phyloP scores from a whole-genome alignment of 352 stramenopile genomes.

The Pythium periplocum region DNA sequence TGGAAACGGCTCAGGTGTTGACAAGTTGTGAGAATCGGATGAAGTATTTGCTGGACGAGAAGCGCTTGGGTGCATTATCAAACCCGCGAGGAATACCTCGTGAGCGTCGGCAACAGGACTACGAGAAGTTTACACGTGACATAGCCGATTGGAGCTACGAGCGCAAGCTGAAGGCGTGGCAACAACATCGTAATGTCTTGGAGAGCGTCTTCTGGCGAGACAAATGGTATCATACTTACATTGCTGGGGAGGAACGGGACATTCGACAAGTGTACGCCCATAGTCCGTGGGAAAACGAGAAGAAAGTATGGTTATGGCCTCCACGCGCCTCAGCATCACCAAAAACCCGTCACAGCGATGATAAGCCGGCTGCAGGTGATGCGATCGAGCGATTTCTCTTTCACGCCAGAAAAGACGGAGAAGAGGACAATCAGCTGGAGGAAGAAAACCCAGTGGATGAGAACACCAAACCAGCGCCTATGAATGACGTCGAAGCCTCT shows the following conservation, averaged over 20 bases:
- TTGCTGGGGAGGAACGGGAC: slow-evolving; percentile 40
- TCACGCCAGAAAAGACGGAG: not conserved
- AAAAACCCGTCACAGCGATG: not conserved
- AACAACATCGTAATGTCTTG: slow-evolving; percentile 28
- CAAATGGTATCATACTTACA: slow-evolving; percentile 44
- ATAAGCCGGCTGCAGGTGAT: slow-evolving; percentile 5
- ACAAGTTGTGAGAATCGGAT: slow-evolving; percentile 43
- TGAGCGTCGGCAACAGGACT: slow-evolving; percentile 1
- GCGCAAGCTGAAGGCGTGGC: slow-evolving; percentile 31
- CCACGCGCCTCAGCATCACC: not conserved
- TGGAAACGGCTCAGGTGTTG: slow-evolving; percentile 20
- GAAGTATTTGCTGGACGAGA: slow-evolving; percentile 21
- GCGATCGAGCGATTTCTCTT: slow-evolving; percentile 37
- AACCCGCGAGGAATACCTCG: not conserved
- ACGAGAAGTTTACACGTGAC: slow-evolving; percentile 3
- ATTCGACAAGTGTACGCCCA: slow-evolving; percentile 33
- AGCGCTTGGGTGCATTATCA: slow-evolving; percentile 1
- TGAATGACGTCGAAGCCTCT: slow-evolving; percentile 35
- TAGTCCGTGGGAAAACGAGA: slow-evolving; percentile 45
- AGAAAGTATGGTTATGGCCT: slow-evolving; percentile 46
- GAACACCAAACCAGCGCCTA: not conserved
- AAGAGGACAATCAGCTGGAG: slow-evolving; percentile 4
- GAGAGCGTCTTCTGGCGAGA: slow-evolving; percentile 25
- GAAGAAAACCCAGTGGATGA: not conserved
- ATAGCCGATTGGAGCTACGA: slow-evolving; percentile 11